Conservation (phyloP, 495 filamentous ascomycete genomes). For the Trichoderma reesei region DNA sequence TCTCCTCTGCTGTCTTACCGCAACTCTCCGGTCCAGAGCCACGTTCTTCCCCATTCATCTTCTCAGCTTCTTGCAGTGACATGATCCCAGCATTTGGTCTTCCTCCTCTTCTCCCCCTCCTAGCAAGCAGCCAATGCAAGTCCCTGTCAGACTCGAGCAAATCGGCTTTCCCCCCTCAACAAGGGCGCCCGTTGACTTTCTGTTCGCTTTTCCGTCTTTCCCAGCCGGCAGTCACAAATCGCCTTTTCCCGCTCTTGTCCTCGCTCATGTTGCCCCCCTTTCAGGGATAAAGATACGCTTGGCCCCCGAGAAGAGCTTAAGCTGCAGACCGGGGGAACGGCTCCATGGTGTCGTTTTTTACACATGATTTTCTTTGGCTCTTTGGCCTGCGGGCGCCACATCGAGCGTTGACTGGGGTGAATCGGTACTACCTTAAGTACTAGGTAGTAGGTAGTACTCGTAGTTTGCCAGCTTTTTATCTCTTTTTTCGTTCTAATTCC, state of each 20-base stretch:
- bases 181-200: not conserved
- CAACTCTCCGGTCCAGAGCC: too few relatives aligned
- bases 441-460: too few relatives aligned
- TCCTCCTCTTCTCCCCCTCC: too few relatives aligned
- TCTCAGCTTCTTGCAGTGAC: not conserved
- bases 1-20: too few relatives aligned
- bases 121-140: not conserved
- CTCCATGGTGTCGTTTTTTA: too few relatives aligned
- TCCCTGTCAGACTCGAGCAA: not conserved
- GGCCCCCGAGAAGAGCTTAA: not conserved
- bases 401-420: too few relatives aligned
- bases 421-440: too few relatives aligned
- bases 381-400: not conserved
- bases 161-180: not conserved
- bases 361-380: not conserved
- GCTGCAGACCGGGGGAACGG: too few relatives aligned
- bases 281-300: constrained; percentile 7
- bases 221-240: not conserved
- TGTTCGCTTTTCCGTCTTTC: not conserved
- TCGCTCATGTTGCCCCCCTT: not conserved
- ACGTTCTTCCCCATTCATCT: too few relatives aligned
- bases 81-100: not conserved
- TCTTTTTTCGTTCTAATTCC: too few relatives aligned
- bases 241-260: not conserved
- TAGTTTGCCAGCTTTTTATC: too few relatives aligned